A percentile compares a stretch with the other conserved stretches of the same genome.
Evolutionary conservation across 495 filamentous ascomycete genomes (phyloP).

Genomic region (Xylaria grammica): DNA sequence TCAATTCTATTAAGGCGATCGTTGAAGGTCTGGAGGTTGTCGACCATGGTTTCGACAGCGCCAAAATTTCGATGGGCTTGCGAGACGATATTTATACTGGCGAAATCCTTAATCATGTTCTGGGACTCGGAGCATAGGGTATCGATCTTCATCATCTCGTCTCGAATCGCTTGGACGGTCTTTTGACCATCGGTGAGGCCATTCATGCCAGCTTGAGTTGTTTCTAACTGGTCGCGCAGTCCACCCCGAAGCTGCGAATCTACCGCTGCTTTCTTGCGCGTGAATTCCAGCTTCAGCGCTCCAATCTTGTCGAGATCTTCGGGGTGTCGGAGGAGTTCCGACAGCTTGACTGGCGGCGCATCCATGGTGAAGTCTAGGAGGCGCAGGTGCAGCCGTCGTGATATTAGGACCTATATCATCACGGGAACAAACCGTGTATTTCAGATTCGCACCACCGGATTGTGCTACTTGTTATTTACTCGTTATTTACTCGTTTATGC

Average conservation of each 20-base stretch:
- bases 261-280: constrained; percentile 88
- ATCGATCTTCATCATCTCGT: constrained; percentile 98
- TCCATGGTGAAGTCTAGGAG: constrained; percentile 50
- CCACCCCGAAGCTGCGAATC: constrained; percentile 88
- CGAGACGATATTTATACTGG: constrained; percentile 91
- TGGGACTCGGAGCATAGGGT: constrained; percentile 95
- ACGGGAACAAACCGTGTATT: constrained; percentile 17
- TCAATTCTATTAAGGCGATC: constrained; percentile 75
- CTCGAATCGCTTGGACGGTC: constrained; percentile 85
- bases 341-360: constrained; percentile 67
- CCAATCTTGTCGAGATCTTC: constrained; percentile 95
- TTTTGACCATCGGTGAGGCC: constrained; percentile 85
- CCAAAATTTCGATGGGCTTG: constrained; percentile 94
- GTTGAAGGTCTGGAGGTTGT: constrained; percentile 83
- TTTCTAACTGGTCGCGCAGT: constrained; percentile 86
- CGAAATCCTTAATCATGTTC: constrained; percentile 94
- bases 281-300: constrained; percentile 88
- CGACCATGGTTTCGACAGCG: constrained; percentile 88
- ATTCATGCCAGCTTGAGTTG: constrained; percentile 88
- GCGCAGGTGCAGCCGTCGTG: constrained; percentile 33
- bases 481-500: neutral
- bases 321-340: constrained; percentile 73
- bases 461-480: neutral
- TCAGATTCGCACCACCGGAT: neutral
- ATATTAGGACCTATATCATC: constrained; percentile 35